Percentiles rank a stretch among this genome's conserved stretches.
Conservation (phyloP, 2,329 filamentous ascomycete species). For the Trichoderma harzianum region DNA sequence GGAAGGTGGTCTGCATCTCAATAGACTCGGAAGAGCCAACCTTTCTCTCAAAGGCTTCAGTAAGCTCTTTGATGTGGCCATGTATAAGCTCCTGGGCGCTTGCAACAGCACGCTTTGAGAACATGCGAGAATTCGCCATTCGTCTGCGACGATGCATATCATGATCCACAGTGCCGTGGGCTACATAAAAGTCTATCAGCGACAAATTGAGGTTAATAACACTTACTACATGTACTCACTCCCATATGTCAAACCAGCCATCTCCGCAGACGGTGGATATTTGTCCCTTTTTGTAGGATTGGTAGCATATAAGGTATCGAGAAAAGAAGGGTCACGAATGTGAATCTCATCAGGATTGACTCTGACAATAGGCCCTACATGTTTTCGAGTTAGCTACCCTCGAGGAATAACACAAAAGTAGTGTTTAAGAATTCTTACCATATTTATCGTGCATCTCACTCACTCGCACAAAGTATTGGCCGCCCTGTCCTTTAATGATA, state of each 20-base stretch:
- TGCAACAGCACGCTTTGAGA: constrained; percentile 6
- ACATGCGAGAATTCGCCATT: neutral
- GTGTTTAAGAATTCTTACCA: constrained; percentile 20
- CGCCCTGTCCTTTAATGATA: constrained; percentile 23
- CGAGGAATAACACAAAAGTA: neutral
- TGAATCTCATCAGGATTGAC: constrained; percentile 29
- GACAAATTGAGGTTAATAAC: neutral
- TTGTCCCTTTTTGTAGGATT: neutral
- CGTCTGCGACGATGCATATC: neutral
- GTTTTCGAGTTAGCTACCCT: neutral
- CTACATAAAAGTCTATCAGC: neutral
- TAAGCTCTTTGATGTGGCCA: neutral
- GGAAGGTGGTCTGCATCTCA: neutral
- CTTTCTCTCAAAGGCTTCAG: neutral
- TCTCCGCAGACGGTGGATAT: neutral
- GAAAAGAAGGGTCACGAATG: constrained; percentile 29
- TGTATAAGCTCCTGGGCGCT: neutral
- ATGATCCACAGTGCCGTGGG: neutral
- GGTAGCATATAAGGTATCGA: constrained; percentile 24
- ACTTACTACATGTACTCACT: neutral
- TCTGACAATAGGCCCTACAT: constrained; percentile 30
- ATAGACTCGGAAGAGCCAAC: neutral
- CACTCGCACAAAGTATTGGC: constrained; percentile 30
- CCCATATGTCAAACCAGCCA: neutral
- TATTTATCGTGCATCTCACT: constrained; percentile 34